Evolutionary conservation across 2,329 filamentous ascomycete genomes (phyloP), one percentile per base, ranked within the genome.

Genomic region (Penicillium hordei): DNA sequence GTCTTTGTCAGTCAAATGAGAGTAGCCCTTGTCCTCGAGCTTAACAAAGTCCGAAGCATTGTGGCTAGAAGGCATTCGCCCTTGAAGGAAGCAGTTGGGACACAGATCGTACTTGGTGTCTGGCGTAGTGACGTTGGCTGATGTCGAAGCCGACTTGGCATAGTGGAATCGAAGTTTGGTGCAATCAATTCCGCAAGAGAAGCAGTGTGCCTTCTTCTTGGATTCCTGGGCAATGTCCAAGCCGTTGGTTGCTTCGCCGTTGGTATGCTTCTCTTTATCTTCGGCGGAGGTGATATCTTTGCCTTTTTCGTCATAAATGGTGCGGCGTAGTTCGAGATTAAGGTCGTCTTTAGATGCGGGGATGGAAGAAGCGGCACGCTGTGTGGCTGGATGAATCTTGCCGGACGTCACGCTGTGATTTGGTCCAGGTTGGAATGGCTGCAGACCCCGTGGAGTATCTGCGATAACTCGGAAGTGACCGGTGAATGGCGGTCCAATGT

Each of bases 381-480:
- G 92, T 0, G 93, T 96, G 48, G 89, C 79, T 27, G 83, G 71
- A 63, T 84, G 79, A 45, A 82, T 78, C 71, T 87, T 88, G 39
- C 87, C 86, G 3, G 82, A 72, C 6, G 85, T 85, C 42, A 83
- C 80, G 40, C 86, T 76, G 7, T 91, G 86, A 66, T 91, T 89
- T 1, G 92, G 88, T 19, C 90, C 89, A 19, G 94, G 94, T 72
- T 99, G 94, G 85, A 93, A 96, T 25, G 93, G 90, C 74, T 97
- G 93, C 51, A 99, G 83, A 38, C 94, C 94, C 58, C 94, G 88
- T 52, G 94, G 94, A 0, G 94, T 99, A 73, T 99, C 94, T 70
- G 92, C 94, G 56, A 93, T 93, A 60, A 97, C 88, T 74, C 91
- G 89, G 83, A 99, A 99, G 75, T 99, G 94, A 39, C 94, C 94